Evolutionary conservation across 768 basidiomycete genomes (phyloP), one percentile per base, ranked within the genome.

Genomic region (Lentinula sp.): DNA sequence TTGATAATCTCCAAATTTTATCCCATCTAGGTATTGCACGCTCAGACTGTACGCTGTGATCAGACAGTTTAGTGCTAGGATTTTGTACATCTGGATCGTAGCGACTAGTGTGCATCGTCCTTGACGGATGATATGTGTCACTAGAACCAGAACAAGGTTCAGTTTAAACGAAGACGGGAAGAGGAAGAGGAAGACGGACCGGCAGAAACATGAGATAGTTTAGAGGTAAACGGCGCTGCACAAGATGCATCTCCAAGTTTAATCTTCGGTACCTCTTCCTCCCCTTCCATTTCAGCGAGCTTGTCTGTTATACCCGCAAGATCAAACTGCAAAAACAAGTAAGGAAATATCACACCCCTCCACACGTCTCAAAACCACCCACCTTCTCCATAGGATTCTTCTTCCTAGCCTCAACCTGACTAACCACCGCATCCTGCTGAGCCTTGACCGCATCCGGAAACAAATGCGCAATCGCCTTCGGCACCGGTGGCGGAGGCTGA

Each of bases 61-160:
- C 45, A 99, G 79, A 70, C 97, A 98, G 71, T 98, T 99, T 60
- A 99, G 77, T 1, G 96, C 97, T 40, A 99, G 79, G 66, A 99
- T 99, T 79, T 98, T 97, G 85, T 98, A 99, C 97, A 99, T 99
- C 76, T 99, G 97, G 58, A 96, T 90, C 3, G 97, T 99, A 2
- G 97, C 97, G 49, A 98, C 97, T 16, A 99, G 85, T 1, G 97
- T 99, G 78, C 97, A 98, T 32, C 97, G 92, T 23, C 97, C 97
- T 75, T 98, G 97, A 18, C 97, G 87, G 66, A 99, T 97, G 71
- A 99, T 98, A 70, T 96, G 95, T 18, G 92, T 89, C 68, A 99
- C 94, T 95, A 50, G 50, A 11, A 37, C 2, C 1, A 2, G 3
- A 37, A 2, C 1, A 37, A 3, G 37, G 37, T 11, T 21, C 21